Evolutionary conservation across 1,284 basidiomycete genomes (phyloP).

Genomic region (Acaromyces ingoldii): DNA sequence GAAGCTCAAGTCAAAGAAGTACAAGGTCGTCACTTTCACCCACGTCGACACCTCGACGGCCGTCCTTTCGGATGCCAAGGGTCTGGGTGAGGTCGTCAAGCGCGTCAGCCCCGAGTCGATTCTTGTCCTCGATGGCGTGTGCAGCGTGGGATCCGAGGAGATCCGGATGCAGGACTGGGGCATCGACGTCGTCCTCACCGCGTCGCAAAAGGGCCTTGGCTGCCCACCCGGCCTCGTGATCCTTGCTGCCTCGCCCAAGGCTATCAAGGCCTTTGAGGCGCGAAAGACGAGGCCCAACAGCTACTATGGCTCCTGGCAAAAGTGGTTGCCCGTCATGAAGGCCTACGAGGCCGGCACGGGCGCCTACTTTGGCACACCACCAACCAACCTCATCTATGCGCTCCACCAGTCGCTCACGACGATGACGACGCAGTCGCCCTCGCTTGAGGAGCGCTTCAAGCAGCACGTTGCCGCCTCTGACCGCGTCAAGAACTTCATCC

Average conservation of each 20-base stretch:
- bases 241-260: constrained; percentile 72
- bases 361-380: constrained; percentile 53
- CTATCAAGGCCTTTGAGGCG: constrained; percentile 68
- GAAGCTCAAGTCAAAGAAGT: constrained; percentile 73
- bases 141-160: constrained; percentile 92
- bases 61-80: constrained; percentile 80
- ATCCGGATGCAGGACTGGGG: constrained; percentile 89
- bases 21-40: constrained; percentile 86
- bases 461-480: constrained; percentile 70
- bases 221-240: constrained; percentile 91
- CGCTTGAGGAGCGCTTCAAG: constrained; percentile 74
- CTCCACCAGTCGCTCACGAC: constrained; percentile 72
- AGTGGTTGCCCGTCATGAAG: constrained; percentile 51
- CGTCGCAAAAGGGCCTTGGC: constrained; percentile 91
- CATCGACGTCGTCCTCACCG: constrained; percentile 81
- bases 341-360: constrained; percentile 47
- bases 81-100: constrained; percentile 69
- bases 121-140: constrained; percentile 84
- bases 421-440: constrained; percentile 60
- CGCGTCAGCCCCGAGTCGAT: constrained; percentile 79
- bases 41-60: constrained; percentile 66
- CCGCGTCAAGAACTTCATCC: constrained; percentile 68
- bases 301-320: constrained; percentile 69
- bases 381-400: constrained; percentile 89
- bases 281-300: constrained; percentile 68